Evolutionary conservation across 1,284 basidiomycete species (phyloP).

Genomic region (Moesziomyces parantarcticus): DNA sequence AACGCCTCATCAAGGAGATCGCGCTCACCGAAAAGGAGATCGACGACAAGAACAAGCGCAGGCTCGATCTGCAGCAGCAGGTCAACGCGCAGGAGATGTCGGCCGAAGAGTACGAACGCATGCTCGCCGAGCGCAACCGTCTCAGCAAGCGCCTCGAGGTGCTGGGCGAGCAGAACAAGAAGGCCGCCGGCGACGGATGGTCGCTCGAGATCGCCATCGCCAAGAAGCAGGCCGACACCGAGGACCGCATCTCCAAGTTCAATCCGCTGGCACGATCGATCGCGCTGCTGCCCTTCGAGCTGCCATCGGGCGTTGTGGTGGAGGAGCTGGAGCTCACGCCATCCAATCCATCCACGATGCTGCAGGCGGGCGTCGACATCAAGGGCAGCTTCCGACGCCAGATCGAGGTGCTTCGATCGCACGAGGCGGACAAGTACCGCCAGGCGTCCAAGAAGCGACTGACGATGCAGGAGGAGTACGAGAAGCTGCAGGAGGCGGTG

Average conservation of each 20-base stretch:
- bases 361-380: slow-evolving; percentile 56
- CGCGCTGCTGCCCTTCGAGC: slow-evolving; percentile 50
- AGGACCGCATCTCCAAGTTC: slow-evolving; percentile 56
- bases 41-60: slow-evolving; percentile 50
- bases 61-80: slow-evolving; percentile 47
- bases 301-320: slow-evolving; percentile 38
- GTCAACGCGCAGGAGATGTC: slow-evolving; percentile 63
- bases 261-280: slow-evolving; percentile 52
- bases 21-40: slow-evolving; percentile 50
- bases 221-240: slow-evolving; percentile 59
- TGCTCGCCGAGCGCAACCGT: slow-evolving; percentile 54
- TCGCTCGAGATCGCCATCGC: slow-evolving; percentile 58
- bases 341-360: slow-evolving; percentile 50
- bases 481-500: slow-evolving; percentile 47
- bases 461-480: slow-evolving; percentile 53
- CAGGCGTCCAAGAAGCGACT: slow-evolving; percentile 49
- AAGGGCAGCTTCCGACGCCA: slow-evolving; percentile 46
- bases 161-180: slow-evolving; percentile 48
- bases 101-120: slow-evolving; percentile 61
- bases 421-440: slow-evolving; percentile 47
- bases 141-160: slow-evolving; percentile 55
- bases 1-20: slow-evolving; percentile 51
- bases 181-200: slow-evolving; percentile 53
- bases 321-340: slow-evolving; percentile 54
- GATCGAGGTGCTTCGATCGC: slow-evolving; percentile 43